Base-by-base conservation (phyloP, 495 filamentous ascomycete genomes). In the Schizothecium vesticola region DNA sequence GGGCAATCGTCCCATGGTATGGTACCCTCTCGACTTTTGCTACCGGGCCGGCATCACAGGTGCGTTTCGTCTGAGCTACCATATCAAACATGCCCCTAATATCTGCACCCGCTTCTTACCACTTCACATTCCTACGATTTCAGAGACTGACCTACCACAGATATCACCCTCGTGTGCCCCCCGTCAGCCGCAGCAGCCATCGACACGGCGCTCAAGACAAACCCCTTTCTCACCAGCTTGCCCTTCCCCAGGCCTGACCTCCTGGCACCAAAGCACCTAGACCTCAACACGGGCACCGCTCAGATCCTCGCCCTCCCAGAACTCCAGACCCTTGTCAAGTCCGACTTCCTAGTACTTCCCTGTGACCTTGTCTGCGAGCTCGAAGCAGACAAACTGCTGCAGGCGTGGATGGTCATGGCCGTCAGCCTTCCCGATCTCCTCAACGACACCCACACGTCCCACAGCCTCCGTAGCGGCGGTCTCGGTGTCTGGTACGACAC, bases 331-430 rank as follows among this genome's bases (percentile, higher is more conserved):
- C 82, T 83, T 56, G 89, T 99, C 66, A 92, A 84, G 26, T 86
- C 88, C 5, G 92, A 99, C 76, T 97, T 98, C 76, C 78, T 97
- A 9, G 89, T 98, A 4, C 80, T 99, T 23, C 94, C 94, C 2
- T 99, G 95, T 74, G 96, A 99, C 78, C 83, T 99, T 1, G 86
- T 99, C 22, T 97, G 91, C 80, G 94, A 97, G 74, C 81, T 99
- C 7, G 90, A 90, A 12, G 92, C 92, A 12, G 89, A 92, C 73
- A 85, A 88, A 57, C 80, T 97, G 11, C 78, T 94, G 3, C 92
- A 97, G 74, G 85, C 94, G 71, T 99, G 96, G 96, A 92, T 97
- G 92, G 85, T 94, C 24, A 86, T 89, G 63, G 87, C 92, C 63
- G 87, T 86, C 24, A 88, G 88, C n/a, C 80, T 94, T 1, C 72